Conservation (phyloP, 202 grass and related monocot species). For the Brachypodium distachyon region DNA sequence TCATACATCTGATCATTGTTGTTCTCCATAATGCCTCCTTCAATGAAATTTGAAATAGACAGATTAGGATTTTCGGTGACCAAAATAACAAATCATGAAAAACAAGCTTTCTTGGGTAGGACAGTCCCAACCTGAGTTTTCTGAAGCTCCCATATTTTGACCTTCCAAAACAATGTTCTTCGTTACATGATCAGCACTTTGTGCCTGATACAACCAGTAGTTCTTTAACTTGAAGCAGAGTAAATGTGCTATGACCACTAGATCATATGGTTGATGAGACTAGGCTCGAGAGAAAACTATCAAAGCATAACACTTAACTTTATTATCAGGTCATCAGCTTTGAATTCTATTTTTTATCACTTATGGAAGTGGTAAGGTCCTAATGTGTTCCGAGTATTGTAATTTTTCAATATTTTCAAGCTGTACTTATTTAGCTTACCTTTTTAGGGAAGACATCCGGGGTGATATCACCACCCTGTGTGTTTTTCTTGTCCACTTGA, state of each 20-base stretch:
- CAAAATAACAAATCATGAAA: not conserved
- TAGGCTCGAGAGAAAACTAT: too few relatives aligned
- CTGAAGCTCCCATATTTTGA: not conserved
- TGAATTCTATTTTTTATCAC: not conserved
- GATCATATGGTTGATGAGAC: too few relatives aligned
- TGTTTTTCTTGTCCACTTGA: not conserved
- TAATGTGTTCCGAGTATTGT: too few relatives aligned
- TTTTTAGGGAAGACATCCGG: not conserved
- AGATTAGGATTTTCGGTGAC: too few relatives aligned
- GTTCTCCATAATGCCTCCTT: too few relatives aligned
- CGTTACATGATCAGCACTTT: not conserved
- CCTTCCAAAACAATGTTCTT: constrained; percentile 3
- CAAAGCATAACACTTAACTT: too few relatives aligned
- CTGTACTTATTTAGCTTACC: constrained; percentile 17
- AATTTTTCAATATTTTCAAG: not conserved
- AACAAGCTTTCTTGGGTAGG: not conserved
- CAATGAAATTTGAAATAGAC: too few relatives aligned
- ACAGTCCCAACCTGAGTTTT: not conserved
- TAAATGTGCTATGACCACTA: too few relatives aligned
- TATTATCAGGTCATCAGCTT: not conserved
- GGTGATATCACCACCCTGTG: not conserved
- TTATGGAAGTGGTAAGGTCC: too few relatives aligned
- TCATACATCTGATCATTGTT: too few relatives aligned
- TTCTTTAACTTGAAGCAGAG: constrained; percentile 10
- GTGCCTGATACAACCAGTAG: constrained; percentile 10